These are phyloP conservation scores for Penstemon eatonii DNA, from an alignment of 257 asterid genomes.

Conservation along the genomic window DNA sequence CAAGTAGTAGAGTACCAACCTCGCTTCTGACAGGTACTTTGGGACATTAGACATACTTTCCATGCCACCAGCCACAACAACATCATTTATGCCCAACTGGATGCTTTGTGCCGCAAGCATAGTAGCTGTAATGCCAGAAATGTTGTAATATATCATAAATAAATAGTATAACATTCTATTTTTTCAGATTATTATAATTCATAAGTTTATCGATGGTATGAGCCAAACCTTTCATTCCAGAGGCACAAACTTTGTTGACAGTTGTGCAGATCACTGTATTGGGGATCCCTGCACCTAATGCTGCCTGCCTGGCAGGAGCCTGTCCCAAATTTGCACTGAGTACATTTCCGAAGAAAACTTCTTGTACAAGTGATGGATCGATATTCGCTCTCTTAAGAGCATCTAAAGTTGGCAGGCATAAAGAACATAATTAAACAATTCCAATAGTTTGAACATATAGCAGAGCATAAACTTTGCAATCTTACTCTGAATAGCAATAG, in stretches of 20 bases:
- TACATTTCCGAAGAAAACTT: conserved; percentile 91
- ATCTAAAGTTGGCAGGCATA: conserved; percentile 46
- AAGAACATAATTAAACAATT: conserved; percentile 10
- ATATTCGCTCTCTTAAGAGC: conserved; percentile 89
- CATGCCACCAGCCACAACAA: conserved; percentile 99
- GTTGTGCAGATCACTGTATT: conserved; percentile 85
- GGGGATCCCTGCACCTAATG: conserved; percentile 93
- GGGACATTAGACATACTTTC: conserved; percentile 99
- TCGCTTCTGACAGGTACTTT: conserved; percentile 90
- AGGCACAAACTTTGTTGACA: conserved; percentile 96
- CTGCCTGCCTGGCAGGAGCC: conserved; percentile 99
- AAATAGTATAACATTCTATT: neutral
- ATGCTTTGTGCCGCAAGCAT: conserved; percentile 94
- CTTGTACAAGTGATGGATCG: conserved; percentile 91
- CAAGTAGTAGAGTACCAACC: conserved; percentile 47
- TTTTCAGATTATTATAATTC: conserved; percentile 1
- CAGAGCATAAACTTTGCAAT: conserved; percentile 18
- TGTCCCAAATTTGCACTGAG: conserved; percentile 98
- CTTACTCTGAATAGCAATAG: conserved; percentile 86
- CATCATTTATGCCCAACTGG: conserved; percentile 88
- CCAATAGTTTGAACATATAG: neutral
- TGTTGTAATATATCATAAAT: neutral
- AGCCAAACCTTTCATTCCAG: conserved; percentile 90
- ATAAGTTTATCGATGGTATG: conserved; percentile 6
- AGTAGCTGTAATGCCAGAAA: conserved; percentile 63